Evolutionary conservation across 768 basidiomycete genomes (phyloP).

Genomic region (Ramaria rubella): DNA sequence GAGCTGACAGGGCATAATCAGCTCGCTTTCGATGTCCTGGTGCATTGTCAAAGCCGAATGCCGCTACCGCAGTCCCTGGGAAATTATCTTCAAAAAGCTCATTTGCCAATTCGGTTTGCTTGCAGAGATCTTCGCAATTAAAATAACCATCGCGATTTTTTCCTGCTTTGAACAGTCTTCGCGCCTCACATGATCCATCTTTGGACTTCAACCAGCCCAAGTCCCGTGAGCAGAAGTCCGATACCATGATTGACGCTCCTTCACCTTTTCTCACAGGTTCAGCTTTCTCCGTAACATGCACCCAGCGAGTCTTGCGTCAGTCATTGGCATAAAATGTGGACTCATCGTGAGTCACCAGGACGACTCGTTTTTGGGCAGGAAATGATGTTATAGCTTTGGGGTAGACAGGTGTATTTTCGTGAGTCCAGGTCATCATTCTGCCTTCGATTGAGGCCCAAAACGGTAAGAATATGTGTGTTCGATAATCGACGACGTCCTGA

Average conservation of each 20-base stretch:
- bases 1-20: not conserved
- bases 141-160: constrained; percentile 1
- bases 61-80: not conserved
- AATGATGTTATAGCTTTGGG: not conserved
- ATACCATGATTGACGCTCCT: not conserved
- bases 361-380: not conserved
- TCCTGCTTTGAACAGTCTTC: not conserved
- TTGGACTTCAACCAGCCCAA: not conserved
- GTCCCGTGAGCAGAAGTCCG: too few species aligned
- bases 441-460: not conserved
- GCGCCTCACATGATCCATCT: not conserved
- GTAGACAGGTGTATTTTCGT: not conserved
- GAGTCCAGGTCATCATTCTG: not conserved
- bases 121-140: constrained; percentile 11
- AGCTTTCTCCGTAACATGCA: constrained; percentile 6
- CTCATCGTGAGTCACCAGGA: constrained; percentile 14
- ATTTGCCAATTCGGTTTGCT: constrained; percentile 6
- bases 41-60: too few species aligned
- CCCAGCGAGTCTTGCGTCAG: constrained; percentile 10
- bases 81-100: not conserved
- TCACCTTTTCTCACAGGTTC: constrained; percentile 3
- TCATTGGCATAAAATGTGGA: constrained; percentile 19
- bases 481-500: constrained; percentile 16
- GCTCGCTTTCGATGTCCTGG: too few species aligned
- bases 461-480: not conserved